Conservation (phyloP, 1,284 basidiomycete species). For the Ceratorhiza oryzae-sativae region DNA sequence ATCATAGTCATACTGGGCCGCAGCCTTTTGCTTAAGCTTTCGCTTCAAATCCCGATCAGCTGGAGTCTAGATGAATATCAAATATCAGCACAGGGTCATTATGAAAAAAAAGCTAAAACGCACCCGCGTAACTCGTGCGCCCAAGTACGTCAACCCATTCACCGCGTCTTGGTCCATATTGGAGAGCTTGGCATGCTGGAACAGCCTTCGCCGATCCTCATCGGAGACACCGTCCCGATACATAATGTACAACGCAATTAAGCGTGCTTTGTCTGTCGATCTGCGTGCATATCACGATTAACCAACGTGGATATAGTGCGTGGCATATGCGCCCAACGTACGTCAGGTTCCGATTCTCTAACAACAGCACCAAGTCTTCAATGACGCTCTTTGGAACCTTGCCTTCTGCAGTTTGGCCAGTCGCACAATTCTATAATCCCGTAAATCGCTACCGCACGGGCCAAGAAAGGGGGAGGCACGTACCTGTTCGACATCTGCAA, state of each 20-base stretch:
- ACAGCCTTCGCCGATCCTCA: conserved; percentile 92
- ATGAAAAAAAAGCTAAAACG: conserved; percentile 46
- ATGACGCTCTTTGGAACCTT: conserved; percentile 92
- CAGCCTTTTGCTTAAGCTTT: conserved; percentile 79
- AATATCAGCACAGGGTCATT: conserved; percentile 36
- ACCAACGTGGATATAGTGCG: neutral
- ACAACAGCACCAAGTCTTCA: conserved; percentile 97
- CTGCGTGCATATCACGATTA: conserved; percentile 53
- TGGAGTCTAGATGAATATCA: conserved; percentile 57
- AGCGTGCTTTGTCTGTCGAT: conserved; percentile 91
- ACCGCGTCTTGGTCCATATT: conserved; percentile 94
- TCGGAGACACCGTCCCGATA: conserved; percentile 97
- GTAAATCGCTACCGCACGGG: conserved; percentile 7
- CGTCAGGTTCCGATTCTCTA: conserved; percentile 87
- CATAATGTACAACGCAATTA: conserved; percentile 96
- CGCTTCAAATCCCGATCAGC: conserved; percentile 78
- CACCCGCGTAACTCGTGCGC: conserved; percentile 85
- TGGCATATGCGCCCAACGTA: conserved; percentile 52
- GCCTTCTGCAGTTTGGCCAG: conserved; percentile 86
- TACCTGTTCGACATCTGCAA: conserved; percentile 94
- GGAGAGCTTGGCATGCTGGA: conserved; percentile 93
- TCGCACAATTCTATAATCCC: conserved; percentile 80
- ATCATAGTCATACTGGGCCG: conserved; percentile 89
- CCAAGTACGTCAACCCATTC: conserved; percentile 85
- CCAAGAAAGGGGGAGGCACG: conserved; percentile 38